Base-by-base conservation (phyloP, 768 basidiomycete species). In the Lactifluus hygrophoroides region DNA sequence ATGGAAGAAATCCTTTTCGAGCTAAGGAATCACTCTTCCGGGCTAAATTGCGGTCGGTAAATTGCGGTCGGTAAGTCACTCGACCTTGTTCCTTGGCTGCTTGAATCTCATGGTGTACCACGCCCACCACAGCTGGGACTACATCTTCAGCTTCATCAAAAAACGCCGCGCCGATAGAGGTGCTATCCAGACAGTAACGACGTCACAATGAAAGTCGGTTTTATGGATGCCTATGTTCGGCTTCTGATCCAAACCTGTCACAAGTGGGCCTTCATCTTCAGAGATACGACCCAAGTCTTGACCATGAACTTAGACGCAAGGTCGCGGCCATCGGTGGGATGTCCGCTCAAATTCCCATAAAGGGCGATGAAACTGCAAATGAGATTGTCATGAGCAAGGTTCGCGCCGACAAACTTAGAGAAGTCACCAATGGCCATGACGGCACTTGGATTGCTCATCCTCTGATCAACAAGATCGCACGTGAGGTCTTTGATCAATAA, bases 1-100 rank as follows among this genome's bases (percentile, higher is more conserved):
- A 99, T 98, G 96, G 96, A 99, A 71, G 96, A 99, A 73, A 97
- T 98, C 58, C 77, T 98, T 53, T 99, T 94, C 63, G 96, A 99
- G 76, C 78, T 99, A 49, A 81, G 91, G 69, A 91, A 94, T 64
- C 96, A 99, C 69, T 97, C 94, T 1, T 77, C 90, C 28, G 96
- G 96, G 11, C 74, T 99, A 68, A 99, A 99, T 75, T 99, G 94
- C 73, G 95, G n/a, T n/a, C n/a, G n/a, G n/a, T n/a, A n/a, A n/a
- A n/a, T n/a, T n/a, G n/a, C n/a, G n/a, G 94, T 64, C 80, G 96
- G 90, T 84, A 60, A 69, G 76, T n/a, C 25, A 13, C 5, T 23
- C 14, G 3, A 47, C 28, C 30, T 17, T 28, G 23, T 13, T 19
- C 32, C 21, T 14, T 2, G 11, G 38, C 11, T n/a, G 19, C 35